phyloP scores from a whole-genome alignment of 2,329 filamentous ascomycete genomes.

The Neocucurbitaria cava region DNA sequence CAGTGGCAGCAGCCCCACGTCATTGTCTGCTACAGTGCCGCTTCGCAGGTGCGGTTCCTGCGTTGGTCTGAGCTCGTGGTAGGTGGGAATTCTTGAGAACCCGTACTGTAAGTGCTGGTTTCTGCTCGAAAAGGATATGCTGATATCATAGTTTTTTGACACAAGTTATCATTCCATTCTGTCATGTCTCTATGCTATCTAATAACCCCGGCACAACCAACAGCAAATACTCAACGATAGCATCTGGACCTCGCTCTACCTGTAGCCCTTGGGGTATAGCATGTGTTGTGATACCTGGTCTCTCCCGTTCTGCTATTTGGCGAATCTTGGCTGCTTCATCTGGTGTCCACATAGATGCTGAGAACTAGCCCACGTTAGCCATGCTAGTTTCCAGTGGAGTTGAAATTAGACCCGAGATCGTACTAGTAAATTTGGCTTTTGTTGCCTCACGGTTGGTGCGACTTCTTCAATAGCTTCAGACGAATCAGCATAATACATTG shows the following conservation, averaged over 20 bases:
- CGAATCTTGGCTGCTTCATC: slow-evolving; percentile 58
- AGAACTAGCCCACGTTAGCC: slow-evolving; percentile 56
- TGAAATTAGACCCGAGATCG: too few species aligned
- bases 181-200: slow-evolving; percentile 13
- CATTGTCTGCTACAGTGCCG: background rate
- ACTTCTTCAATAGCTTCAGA: slow-evolving; percentile 63
- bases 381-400: too few species aligned
- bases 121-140: background rate
- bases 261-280: slow-evolving; percentile 63
- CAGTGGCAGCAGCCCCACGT: slow-evolving; percentile 4
- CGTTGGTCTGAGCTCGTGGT: background rate
- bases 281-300: slow-evolving; percentile 60
- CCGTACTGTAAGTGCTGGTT: too few species aligned
- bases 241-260: slow-evolving; percentile 61
- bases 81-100: too few species aligned
- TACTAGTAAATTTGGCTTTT: slow-evolving; percentile 64
- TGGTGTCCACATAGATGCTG: slow-evolving; percentile 65
- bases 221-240: slow-evolving; percentile 61
- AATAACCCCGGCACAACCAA: slow-evolving; percentile 49
- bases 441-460: slow-evolving; percentile 58
- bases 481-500: background rate
- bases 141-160: background rate
- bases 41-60: background rate
- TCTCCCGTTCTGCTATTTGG: slow-evolving; percentile 52
- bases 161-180: background rate